Conservation (phyloP, 257 asterid species). For the Sherardia arvensis region DNA sequence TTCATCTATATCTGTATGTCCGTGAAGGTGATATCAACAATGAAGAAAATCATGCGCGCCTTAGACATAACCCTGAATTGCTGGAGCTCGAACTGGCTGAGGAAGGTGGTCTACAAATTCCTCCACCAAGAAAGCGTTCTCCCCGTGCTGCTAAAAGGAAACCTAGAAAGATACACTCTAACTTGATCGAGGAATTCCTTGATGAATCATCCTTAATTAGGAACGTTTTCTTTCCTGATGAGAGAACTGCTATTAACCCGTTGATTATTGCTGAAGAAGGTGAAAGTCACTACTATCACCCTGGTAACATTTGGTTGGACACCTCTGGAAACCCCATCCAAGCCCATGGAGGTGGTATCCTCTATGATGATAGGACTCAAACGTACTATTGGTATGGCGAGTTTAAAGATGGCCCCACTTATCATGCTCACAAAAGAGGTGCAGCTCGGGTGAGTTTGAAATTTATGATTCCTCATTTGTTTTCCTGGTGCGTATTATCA, state of each 20-base stretch:
- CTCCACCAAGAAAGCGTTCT: constrained; percentile 72
- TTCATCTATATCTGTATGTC: constrained; percentile 49
- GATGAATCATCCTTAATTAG: constrained; percentile 83
- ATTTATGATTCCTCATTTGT: background rate
- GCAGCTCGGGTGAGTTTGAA: constrained; percentile 79
- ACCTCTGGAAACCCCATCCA: constrained; percentile 92
- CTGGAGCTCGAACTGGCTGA: constrained; percentile 74
- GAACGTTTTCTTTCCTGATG: constrained; percentile 67
- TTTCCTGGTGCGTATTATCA: background rate
- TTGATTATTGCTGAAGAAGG: constrained; percentile 30
- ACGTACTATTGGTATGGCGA: constrained; percentile 97
- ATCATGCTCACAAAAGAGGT: constrained; percentile 86
- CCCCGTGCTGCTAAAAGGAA: constrained; percentile 89
- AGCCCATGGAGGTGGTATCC: constrained; percentile 96
- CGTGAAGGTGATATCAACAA: constrained; percentile 24
- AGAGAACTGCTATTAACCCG: constrained; percentile 55
- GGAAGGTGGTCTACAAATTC: constrained; percentile 71
- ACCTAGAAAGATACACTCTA: constrained; percentile 45
- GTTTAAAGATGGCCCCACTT: constrained; percentile 94
- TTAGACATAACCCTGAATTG: constrained; percentile 28
- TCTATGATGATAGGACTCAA: constrained; percentile 56
- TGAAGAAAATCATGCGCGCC: constrained; percentile 16
- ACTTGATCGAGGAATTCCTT: constrained; percentile 79
- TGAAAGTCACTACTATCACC: constrained; percentile 50
- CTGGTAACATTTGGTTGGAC: constrained; percentile 91